Conservation (phyloP, 108 stramenopile species). For the Schizochytrium sp. region DNA sequence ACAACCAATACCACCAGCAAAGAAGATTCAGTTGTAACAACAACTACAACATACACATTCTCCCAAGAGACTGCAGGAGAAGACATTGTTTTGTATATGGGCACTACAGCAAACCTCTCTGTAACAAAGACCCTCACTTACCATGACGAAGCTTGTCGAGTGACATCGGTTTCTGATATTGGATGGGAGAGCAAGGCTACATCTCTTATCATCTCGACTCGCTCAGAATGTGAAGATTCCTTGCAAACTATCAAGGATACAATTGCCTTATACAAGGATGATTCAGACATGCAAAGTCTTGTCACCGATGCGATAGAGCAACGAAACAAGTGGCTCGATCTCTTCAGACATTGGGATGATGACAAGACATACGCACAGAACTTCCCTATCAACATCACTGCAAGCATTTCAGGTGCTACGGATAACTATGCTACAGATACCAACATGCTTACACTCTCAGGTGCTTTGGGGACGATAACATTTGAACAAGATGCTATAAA, state of each 20-base stretch:
- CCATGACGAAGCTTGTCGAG: too few relatives aligned
- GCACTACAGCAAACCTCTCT: too few relatives aligned
- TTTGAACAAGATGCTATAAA: too few relatives aligned
- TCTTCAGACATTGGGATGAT: not conserved
- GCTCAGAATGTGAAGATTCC: not conserved
- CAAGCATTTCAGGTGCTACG: not conserved
- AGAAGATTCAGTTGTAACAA: too few relatives aligned
- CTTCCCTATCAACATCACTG: not conserved
- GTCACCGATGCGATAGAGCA: not conserved
- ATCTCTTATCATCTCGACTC: not conserved
- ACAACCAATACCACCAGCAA: too few relatives aligned
- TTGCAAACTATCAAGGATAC: not conserved
- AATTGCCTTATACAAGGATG: not conserved
- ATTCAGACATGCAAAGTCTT: not conserved
- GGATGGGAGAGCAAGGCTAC: not conserved
- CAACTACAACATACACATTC: too few relatives aligned
- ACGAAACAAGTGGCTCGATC: not conserved
- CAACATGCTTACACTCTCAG: not conserved
- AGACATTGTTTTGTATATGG: too few relatives aligned
- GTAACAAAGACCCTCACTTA: too few relatives aligned
- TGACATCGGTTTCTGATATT: not conserved
- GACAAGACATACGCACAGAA: not conserved
- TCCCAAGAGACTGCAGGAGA: too few relatives aligned
- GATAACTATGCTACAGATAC: not conserved
- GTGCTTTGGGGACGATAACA: not conserved